Conservation (phyloP, 2,329 filamentous ascomycete species). For the Talaromyces rugulosus region DNA sequence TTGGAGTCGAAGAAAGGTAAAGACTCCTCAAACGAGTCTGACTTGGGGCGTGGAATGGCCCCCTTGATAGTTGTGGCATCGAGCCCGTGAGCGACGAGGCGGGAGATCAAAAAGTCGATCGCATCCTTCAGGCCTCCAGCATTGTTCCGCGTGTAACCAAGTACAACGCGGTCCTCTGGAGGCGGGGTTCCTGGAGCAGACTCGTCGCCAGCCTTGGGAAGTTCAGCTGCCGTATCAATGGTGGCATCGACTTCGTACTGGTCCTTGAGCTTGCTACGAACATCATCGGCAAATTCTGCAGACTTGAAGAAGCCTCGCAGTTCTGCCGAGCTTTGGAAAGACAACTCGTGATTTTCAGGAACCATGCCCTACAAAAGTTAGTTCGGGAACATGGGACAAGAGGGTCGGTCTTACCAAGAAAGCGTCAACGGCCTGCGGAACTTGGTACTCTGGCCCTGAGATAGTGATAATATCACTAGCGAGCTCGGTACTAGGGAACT, state of each 20-base stretch:
- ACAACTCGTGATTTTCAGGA: slow-evolving; percentile 88
- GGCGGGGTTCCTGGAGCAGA: slow-evolving; percentile 37
- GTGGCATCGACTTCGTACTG: slow-evolving; percentile 90
- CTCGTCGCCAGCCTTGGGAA: slow-evolving; percentile 29
- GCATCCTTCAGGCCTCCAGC: slow-evolving; percentile 92
- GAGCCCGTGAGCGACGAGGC: slow-evolving; percentile 83
- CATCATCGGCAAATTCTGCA: slow-evolving; percentile 72
- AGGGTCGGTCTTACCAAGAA: slow-evolving; percentile 62
- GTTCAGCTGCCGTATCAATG: slow-evolving; percentile 51
- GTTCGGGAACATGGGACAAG: neutral
- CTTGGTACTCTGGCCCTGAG: slow-evolving; percentile 95
- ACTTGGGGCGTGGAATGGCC: slow-evolving; percentile 95
- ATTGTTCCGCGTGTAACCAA: slow-evolving; percentile 93
- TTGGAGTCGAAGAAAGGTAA: slow-evolving; percentile 97
- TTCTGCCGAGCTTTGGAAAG: slow-evolving; percentile 70
- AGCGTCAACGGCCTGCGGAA: slow-evolving; percentile 92
- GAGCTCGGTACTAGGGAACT: slow-evolving; percentile 95
- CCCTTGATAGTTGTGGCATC: slow-evolving; percentile 84
- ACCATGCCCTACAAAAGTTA: slow-evolving; percentile 73
- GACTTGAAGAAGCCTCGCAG: slow-evolving; percentile 79
- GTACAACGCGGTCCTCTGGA: slow-evolving; percentile 57
- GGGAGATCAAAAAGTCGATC: slow-evolving; percentile 85
- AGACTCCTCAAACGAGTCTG: slow-evolving; percentile 96
- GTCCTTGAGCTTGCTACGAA: slow-evolving; percentile 77
- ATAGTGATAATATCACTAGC: slow-evolving; percentile 95